These are phyloP conservation scores for Parathielavia appendiculata DNA, from an alignment of 495 filamentous ascomycete species.

Conservation along the genomic window DNA sequence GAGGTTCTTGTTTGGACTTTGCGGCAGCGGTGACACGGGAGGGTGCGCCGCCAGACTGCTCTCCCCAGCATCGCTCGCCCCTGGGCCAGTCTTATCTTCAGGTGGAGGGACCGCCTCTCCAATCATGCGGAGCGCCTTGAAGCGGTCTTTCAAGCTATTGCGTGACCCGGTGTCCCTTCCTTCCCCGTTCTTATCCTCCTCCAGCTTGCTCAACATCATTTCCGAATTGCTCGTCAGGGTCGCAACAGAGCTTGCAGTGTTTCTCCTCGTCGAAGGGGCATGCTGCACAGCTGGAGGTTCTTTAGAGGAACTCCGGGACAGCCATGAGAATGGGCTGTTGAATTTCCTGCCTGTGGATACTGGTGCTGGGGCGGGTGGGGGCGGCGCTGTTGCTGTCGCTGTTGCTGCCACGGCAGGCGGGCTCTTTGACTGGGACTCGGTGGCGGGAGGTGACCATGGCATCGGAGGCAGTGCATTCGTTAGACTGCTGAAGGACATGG, in stretches of 20 bases:
- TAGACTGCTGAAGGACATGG: slow-evolving; percentile 46
- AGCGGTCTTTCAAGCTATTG: slow-evolving; percentile 76
- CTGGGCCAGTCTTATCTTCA: slow-evolving; percentile 44
- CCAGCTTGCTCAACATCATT: slow-evolving; percentile 63
- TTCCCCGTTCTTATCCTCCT: slow-evolving; percentile 58
- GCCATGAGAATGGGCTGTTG: slow-evolving; percentile 77
- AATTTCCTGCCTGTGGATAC: slow-evolving; percentile 55
- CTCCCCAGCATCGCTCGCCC: slow-evolving; percentile 52
- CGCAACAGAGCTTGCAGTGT: slow-evolving; percentile 69
- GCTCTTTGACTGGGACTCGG: slow-evolving; percentile 35
- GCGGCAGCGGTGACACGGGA: slow-evolving; percentile 45
- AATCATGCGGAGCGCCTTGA: slow-evolving; percentile 74
- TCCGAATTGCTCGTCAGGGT: slow-evolving; percentile 71
- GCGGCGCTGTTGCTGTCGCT: slow-evolving; percentile 10
- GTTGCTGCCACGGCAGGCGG: slow-evolving; percentile 22
- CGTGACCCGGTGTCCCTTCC: slow-evolving; percentile 42
- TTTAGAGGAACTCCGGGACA: slow-evolving; percentile 66
- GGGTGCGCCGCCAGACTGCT: slow-evolving; percentile 32
- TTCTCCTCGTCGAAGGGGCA: slow-evolving; percentile 47
- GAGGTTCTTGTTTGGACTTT: slow-evolving; percentile 52
- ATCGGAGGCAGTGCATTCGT: slow-evolving; percentile 48
- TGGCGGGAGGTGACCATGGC: slow-evolving; percentile 48
- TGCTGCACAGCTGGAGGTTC: slow-evolving; percentile 57
- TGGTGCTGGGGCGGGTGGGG: slow-evolving; percentile 21
- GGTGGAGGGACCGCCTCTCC: slow-evolving; percentile 61